Percentiles rank a stretch among this genome's conserved stretches.
Evolutionary conservation across 768 basidiomycete genomes (phyloP).

Genomic region (Myochromella boudieri): DNA sequence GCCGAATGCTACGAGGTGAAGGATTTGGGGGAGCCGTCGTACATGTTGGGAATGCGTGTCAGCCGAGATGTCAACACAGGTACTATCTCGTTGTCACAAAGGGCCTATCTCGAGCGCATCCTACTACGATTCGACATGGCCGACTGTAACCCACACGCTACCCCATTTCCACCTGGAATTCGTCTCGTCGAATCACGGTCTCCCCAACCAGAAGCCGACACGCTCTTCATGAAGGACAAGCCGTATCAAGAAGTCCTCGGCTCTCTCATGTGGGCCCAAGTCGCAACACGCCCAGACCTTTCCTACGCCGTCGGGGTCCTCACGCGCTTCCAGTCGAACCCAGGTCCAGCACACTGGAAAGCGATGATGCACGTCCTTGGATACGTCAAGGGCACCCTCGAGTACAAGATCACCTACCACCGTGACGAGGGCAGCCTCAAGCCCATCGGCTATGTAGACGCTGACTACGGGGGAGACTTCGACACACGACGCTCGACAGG

Average conservation of each 20-base stretch:
- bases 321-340: slow-evolving; percentile 13
- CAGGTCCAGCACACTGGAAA: slow-evolving; percentile 31
- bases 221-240: neutral
- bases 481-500: slow-evolving; percentile 24
- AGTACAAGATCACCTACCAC: slow-evolving; percentile 4
- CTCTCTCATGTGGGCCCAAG: neutral
- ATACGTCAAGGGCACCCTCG: neutral
- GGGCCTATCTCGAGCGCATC: neutral
- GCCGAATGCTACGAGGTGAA: neutral
- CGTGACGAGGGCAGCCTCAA: neutral
- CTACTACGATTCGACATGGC: neutral
- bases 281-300: slow-evolving; percentile 13
- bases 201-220: neutral
- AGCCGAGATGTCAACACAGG: slow-evolving; percentile 17
- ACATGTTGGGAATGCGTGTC: slow-evolving; percentile 31
- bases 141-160: neutral
- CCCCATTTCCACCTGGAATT: neutral
- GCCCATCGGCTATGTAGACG: slow-evolving; percentile 17
- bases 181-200: neutral
- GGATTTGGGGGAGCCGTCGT: neutral
- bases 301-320: neutral
- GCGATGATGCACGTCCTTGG: slow-evolving; percentile 27
- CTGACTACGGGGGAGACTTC: slow-evolving; percentile 26
- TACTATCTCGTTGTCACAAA: slow-evolving; percentile 18
- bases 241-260: neutral